A percentile compares a stretch with the other conserved stretches of the same genome.
phyloP scores from a whole-genome alignment of 768 basidiomycete genomes.

The Calocera viscosa region DNA sequence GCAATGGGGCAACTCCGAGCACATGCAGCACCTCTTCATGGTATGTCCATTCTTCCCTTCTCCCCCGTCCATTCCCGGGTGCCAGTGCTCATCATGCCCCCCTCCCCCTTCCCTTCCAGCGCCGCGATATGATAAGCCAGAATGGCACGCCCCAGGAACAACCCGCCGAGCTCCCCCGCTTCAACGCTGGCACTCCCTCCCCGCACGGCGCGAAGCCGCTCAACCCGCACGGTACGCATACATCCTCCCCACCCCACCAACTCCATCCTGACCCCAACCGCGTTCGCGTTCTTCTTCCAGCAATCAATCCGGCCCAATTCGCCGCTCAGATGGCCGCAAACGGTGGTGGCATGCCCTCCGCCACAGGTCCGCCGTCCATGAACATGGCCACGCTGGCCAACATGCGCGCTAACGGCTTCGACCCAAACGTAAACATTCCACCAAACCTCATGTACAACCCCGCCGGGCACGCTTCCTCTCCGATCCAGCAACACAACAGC shows the following conservation, averaged over 20 bases:
- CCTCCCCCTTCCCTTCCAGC: not conserved
- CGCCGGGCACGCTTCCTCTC: not conserved
- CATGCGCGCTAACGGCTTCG: not conserved
- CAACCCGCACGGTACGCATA: not conserved
- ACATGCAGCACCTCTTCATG: constrained; percentile 7
- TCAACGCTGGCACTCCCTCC: not conserved
- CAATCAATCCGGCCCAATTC: not conserved
- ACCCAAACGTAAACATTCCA: too few relatives aligned
- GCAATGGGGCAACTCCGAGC: not conserved
- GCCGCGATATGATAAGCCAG: not conserved
- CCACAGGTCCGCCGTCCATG: not conserved
- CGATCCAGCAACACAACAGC: not conserved
- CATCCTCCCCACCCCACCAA: not conserved
- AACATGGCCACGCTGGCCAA: not conserved
- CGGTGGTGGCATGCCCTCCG: not conserved
- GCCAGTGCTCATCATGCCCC: not conserved
- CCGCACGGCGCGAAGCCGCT: not conserved
- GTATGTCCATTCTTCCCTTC: not conserved
- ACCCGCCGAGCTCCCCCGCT: not conserved
- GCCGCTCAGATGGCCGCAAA: not conserved
- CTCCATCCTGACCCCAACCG: not conserved
- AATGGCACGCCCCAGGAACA: not conserved
- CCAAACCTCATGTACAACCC: not conserved
- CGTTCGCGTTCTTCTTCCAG: not conserved
- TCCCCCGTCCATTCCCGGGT: not conserved